These are phyloP conservation scores for Plasmodium berghei DNA, from an alignment of 169 alveolate genomes.

Conservation along the genomic window DNA sequence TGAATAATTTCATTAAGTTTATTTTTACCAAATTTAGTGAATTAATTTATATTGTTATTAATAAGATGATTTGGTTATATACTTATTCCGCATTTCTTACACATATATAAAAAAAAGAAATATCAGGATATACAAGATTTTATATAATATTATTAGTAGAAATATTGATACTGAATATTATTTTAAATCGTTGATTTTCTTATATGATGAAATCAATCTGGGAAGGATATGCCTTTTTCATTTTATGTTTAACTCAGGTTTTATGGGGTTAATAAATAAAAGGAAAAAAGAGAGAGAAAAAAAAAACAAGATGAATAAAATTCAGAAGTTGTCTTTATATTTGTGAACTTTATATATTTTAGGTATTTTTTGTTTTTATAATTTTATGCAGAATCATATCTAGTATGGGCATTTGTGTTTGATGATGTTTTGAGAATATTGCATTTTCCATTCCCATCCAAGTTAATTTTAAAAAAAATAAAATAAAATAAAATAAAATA, in stretches of 20 bases:
- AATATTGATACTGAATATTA: no score
- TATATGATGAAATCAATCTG: slow-evolving; percentile 18
- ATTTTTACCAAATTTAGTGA: no score
- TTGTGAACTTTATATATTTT: neutral
- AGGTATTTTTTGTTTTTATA: neutral
- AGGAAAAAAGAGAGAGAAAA: neutral
- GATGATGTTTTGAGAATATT: slow-evolving; percentile 36
- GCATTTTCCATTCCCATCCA: slow-evolving; percentile 66
- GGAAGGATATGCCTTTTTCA: slow-evolving; percentile 55
- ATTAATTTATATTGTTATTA: no score
- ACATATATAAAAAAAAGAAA: no score
- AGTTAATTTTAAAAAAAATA: slow-evolving; percentile 13
- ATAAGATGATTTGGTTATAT: no score
- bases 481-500: neutral
- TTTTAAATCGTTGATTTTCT: no score
- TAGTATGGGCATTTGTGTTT: slow-evolving; percentile 67
- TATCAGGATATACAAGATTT: no score
- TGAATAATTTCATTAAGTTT: no score
- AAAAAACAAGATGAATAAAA: neutral
- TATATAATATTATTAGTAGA: no score
- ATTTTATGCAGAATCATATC: slow-evolving; percentile 19
- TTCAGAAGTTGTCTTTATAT: neutral
- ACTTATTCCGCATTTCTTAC: no score
- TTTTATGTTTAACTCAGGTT: slow-evolving; percentile 22
- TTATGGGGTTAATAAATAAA: slow-evolving; percentile 26